Evolutionary conservation across 2,329 filamentous ascomycete genomes (phyloP).

Genomic region (Botryotinia calthae): DNA sequence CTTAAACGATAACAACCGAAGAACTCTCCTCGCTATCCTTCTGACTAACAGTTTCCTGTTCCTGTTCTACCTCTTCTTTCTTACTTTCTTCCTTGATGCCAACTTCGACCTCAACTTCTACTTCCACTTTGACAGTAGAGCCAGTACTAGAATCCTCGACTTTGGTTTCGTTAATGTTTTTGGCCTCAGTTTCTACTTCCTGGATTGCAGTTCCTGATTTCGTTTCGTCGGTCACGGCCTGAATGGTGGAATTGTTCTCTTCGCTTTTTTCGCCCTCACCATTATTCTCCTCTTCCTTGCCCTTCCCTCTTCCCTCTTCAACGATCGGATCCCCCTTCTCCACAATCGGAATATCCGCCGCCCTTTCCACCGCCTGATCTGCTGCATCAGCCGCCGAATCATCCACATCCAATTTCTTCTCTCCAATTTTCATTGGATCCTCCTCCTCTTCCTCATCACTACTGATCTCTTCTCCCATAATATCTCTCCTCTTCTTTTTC

Average conservation of each 20-base stretch:
- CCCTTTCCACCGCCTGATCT: slow-evolving; percentile 8
- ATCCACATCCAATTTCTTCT: slow-evolving; percentile 22
- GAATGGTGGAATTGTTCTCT: neutral
- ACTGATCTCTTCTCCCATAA: slow-evolving; percentile 45
- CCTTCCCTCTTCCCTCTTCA: neutral
- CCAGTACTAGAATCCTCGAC: neutral
- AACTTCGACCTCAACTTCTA: neutral
- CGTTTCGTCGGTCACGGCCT: neutral
- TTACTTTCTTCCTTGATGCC: neutral
- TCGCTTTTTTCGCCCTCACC: neutral
- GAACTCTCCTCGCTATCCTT: slow-evolving; percentile 12
- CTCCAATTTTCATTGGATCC: slow-evolving; percentile 16
- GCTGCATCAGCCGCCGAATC: slow-evolving; percentile 22
- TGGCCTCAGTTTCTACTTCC: neutral
- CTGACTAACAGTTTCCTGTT: neutral
- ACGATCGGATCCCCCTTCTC: neutral
- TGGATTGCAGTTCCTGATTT: neutral
- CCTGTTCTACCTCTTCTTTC: neutral
- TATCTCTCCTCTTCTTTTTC: slow-evolving; percentile 39
- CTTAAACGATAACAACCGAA: slow-evolving; percentile 13
- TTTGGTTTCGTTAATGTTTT: neutral
- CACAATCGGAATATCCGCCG: slow-evolving; percentile 9
- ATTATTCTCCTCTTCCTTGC: neutral
- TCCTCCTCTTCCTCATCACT: slow-evolving; percentile 39
- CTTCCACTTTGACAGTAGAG: neutral